Evolutionary conservation across 2,329 filamentous ascomycete genomes (phyloP).

Genomic region (Trichoderma breve): DNA sequence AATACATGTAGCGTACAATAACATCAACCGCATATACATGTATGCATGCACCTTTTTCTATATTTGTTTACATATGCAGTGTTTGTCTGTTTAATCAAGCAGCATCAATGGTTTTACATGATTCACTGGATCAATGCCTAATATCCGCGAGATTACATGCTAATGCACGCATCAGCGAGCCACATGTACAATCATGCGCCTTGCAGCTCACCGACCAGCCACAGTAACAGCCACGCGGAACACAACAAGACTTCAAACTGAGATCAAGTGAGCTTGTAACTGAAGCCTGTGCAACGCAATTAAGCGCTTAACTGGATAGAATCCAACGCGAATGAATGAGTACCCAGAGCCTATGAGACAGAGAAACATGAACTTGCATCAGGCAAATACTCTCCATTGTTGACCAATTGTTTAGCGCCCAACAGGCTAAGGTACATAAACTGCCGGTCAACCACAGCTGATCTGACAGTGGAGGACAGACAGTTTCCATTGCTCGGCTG

Average conservation of each 20-base stretch:
- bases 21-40: not conserved
- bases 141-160: not conserved
- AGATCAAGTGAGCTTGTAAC: too few relatives aligned
- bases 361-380: not conserved
- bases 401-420: not conserved
- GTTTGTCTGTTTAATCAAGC: too few relatives aligned
- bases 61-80: not conserved
- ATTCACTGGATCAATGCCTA: not conserved
- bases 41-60: not conserved
- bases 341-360: too few relatives aligned
- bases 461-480: not conserved
- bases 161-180: not conserved
- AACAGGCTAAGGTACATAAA: not conserved
- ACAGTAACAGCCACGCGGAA: not conserved
- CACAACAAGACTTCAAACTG: not conserved
- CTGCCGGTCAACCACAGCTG: not conserved
- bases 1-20: too few relatives aligned
- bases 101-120: too few relatives aligned
- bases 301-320: not conserved
- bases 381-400: not conserved
- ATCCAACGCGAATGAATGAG: not conserved
- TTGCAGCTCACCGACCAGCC: constrained; percentile 5
- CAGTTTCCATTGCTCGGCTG: not conserved
- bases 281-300: not conserved
- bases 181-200: not conserved